A percentile compares a stretch with the other conserved stretches of the same genome.
Evolutionary conservation across 345 rosid species (phyloP).

Genomic region (Salix arbutifolia): DNA sequence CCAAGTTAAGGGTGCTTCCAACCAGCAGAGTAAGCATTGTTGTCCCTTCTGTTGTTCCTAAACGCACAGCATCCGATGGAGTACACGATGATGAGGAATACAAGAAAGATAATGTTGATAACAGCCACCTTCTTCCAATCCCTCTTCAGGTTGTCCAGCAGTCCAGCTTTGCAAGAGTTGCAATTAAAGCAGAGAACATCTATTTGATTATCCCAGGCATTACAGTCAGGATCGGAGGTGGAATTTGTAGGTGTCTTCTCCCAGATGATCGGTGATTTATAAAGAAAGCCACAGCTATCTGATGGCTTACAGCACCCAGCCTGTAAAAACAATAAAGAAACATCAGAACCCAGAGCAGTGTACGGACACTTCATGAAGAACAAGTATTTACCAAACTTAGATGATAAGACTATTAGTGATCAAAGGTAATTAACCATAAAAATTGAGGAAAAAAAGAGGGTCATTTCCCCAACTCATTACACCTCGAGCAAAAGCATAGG

Average conservation of each 20-base stretch:
- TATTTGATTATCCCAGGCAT: slow-evolving; percentile 38
- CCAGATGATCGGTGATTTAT: slow-evolving; percentile 62
- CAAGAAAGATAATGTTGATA: slow-evolving; percentile 61
- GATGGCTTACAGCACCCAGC: slow-evolving; percentile 96
- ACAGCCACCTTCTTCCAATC: slow-evolving; percentile 77
- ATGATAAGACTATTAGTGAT: neutral
- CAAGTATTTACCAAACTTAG: neutral
- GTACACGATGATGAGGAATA: slow-evolving; percentile 61
- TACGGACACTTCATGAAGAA: neutral
- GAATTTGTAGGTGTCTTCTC: slow-evolving; percentile 10
- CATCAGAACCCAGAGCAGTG: slow-evolving; percentile 4
- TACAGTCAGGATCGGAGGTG: slow-evolving; percentile 54
- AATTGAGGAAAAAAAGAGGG: neutral
- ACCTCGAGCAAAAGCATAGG: neutral
- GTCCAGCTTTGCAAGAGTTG: slow-evolving; percentile 84
- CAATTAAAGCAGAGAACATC: slow-evolving; percentile 62
- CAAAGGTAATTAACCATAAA: neutral
- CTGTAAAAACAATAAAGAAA: slow-evolving; percentile 29
- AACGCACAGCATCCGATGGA: slow-evolving; percentile 82
- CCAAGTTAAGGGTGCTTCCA: slow-evolving; percentile 20
- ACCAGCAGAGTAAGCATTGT: slow-evolving; percentile 15
- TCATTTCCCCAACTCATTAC: neutral
- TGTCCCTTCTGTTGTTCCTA: slow-evolving; percentile 66
- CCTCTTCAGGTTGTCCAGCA: slow-evolving; percentile 60
- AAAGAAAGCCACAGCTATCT: slow-evolving; percentile 57